Evolutionary conservation across 768 basidiomycete genomes (phyloP).

Genomic region (Phanerochaete carnosa): DNA sequence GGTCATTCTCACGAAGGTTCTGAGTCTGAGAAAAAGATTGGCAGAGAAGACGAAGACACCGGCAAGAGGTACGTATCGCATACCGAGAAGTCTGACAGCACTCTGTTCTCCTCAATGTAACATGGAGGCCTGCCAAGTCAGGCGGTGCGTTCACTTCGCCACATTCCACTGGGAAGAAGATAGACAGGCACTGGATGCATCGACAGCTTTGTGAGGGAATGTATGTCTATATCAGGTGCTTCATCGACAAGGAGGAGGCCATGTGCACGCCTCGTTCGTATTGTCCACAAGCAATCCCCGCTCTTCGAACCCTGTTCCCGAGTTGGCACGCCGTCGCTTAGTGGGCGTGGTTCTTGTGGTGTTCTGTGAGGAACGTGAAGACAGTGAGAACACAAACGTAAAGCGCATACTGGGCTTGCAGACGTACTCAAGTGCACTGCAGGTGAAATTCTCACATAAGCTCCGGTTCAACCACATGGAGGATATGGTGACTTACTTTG

Average conservation of each 20-base stretch:
- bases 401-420: not conserved
- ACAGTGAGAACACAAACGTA: conserved; percentile 22
- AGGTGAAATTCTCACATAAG: not conserved
- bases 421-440: conserved; percentile 83
- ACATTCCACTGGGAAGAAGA: no score
- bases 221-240: not conserved
- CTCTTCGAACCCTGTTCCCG: conserved; percentile 8
- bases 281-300: conserved; percentile 4
- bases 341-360: conserved; percentile 91
- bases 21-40: not conserved
- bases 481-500: conserved; percentile 62
- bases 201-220: not conserved
- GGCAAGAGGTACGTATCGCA: not conserved
- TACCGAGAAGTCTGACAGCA: not conserved
- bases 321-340: conserved; percentile 31
- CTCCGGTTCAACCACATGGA: conserved; percentile 7
- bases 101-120: not conserved
- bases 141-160: not conserved
- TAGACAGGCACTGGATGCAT: not conserved
- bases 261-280: conserved; percentile 10
- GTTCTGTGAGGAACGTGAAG: conserved; percentile 45
- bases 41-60: not conserved
- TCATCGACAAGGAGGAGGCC: not conserved
- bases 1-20: not conserved
- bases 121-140: not conserved